Percentiles rank a stretch among this genome's conserved stretches.
Evolutionary conservation across 495 filamentous ascomycete species (phyloP).

Genomic region (Corynascus novoguineensis): DNA sequence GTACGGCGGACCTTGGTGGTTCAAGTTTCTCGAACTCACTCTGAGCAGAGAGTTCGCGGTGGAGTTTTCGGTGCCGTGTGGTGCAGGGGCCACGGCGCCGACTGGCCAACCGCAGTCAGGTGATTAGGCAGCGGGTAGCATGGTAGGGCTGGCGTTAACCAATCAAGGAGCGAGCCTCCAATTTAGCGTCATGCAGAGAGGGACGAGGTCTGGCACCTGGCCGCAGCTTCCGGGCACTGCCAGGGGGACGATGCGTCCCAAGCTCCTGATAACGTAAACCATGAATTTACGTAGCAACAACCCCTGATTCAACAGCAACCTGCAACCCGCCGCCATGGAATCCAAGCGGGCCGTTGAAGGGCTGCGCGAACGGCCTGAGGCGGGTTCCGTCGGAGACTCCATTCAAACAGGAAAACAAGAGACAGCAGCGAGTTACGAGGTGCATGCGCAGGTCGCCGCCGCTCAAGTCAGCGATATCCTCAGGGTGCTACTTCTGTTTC

Average conservation of each 20-base stretch:
- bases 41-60: constrained; percentile 5
- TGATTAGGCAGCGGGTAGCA: constrained; percentile 10
- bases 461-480: constrained; percentile 46
- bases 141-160: constrained; percentile 1
- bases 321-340: neutral
- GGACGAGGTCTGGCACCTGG: neutral
- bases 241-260: neutral
- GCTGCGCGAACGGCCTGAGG: neutral
- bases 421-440: neutral
- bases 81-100: constrained; percentile 4
- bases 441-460: constrained; percentile 28
- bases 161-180: neutral
- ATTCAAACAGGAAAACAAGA: neutral
- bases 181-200: no score
- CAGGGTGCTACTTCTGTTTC: constrained; percentile 64
- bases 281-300: neutral
- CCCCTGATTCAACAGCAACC: neutral
- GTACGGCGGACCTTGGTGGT: neutral
- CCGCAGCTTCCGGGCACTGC: neutral
- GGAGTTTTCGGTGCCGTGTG: constrained; percentile 3
- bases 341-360: constrained; percentile 10
- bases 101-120: constrained; percentile 15
- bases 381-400: constrained; percentile 2
- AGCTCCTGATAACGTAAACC: neutral
- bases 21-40: neutral